Evolutionary conservation across 192 early-diverging fungal genomes (phyloP).

Genomic region (Umbelopsis isabellina): DNA sequence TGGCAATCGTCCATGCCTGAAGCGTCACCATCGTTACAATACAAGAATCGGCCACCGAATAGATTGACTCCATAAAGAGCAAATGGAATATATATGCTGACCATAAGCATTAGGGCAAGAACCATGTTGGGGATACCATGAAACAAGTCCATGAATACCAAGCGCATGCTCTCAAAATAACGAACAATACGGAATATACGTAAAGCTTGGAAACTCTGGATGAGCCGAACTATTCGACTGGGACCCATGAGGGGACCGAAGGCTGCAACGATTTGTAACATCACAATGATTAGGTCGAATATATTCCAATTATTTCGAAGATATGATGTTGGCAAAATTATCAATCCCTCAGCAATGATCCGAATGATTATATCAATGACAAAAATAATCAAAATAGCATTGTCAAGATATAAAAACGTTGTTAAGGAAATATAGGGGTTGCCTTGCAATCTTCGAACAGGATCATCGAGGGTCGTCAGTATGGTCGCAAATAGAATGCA

Average conservation of each 20-base stretch:
- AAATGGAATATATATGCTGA: slow-evolving; percentile 34
- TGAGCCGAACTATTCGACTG: neutral
- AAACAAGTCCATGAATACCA: slow-evolving; percentile 28
- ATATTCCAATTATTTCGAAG: slow-evolving; percentile 31
- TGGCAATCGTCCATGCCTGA: neutral
- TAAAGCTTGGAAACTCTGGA: neutral
- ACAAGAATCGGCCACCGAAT: slow-evolving; percentile 25
- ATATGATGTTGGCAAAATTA: slow-evolving; percentile 31
- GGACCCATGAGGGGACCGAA: slow-evolving; percentile 15
- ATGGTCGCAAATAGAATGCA: slow-evolving; percentile 2
- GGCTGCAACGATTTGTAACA: slow-evolving; percentile 9
- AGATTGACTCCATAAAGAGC: slow-evolving; percentile 35
- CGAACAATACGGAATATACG: slow-evolving; percentile 26
- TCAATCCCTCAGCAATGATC: slow-evolving; percentile 23
- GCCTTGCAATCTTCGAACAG: neutral
- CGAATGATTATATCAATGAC: slow-evolving; percentile 25
- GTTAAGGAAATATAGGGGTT: neutral
- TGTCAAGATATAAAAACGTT: slow-evolving; percentile 16
- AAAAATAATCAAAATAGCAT: slow-evolving; percentile 19
- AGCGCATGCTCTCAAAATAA: slow-evolving; percentile 24
- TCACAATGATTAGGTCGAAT: slow-evolving; percentile 18
- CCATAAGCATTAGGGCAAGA: slow-evolving; percentile 22
- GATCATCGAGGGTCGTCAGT: neutral
- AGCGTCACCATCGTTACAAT: slow-evolving; percentile 26
- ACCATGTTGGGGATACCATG: slow-evolving; percentile 35